Conservation (phyloP, 805 yeast species). For the Myxozyma nipponensis region DNA sequence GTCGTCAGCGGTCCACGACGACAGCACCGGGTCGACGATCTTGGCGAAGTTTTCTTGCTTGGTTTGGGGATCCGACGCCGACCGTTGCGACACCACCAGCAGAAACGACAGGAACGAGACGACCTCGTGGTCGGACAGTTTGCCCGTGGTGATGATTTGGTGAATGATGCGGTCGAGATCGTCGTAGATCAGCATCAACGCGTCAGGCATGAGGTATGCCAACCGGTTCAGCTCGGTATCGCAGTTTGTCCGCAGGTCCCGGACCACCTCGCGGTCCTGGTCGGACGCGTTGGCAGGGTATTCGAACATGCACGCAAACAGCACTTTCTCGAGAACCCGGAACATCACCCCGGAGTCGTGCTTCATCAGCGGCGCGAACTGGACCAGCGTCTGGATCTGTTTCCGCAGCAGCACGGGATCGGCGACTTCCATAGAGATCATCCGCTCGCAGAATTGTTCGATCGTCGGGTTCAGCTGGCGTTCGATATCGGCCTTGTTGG, state of each 20-base stretch:
- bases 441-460: conserved; percentile 49
- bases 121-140: conserved; percentile 82
- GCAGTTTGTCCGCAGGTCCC: conserved; percentile 85
- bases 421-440: conserved; percentile 68
- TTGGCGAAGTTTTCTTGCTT: conserved; percentile 74
- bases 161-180: conserved; percentile 82
- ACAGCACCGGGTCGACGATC: conserved; percentile 89
- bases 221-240: conserved; percentile 92
- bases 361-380: conserved; percentile 84
- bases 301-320: conserved; percentile 81
- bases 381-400: conserved; percentile 87
- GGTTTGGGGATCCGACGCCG: conserved; percentile 48
- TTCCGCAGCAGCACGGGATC: conserved; percentile 81
- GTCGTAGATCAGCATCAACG: conserved; percentile 71
- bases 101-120: conserved; percentile 92
- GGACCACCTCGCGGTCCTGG: conserved; percentile 71
- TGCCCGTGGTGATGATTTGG: conserved; percentile 59
- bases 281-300: conserved; percentile 54
- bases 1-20: conserved; percentile 88
- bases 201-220: conserved; percentile 92
- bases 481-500: conserved; percentile 50
- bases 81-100: conserved; percentile 84
- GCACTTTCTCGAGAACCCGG: conserved; percentile 74
- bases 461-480: conserved; percentile 62
- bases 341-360: conserved; percentile 71